These are phyloP conservation scores for Coffea eugenioides DNA, from an alignment of 257 asterid species.

Conservation along the genomic window DNA sequence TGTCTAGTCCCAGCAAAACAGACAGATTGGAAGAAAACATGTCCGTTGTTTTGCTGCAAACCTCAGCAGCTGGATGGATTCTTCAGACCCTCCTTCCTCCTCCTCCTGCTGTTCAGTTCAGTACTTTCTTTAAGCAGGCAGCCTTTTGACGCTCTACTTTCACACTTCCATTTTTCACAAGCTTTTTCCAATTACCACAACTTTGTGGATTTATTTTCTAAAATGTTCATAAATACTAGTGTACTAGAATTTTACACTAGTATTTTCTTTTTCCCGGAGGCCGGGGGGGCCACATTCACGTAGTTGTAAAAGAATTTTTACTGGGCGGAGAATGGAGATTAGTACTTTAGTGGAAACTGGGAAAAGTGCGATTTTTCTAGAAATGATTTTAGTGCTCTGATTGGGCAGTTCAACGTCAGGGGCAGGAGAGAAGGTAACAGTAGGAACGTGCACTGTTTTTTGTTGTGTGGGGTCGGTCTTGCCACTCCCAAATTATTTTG, in stretches of 20 bases:
- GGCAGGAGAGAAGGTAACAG: too few relatives aligned
- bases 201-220: not conserved
- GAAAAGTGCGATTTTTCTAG: conserved; percentile 8
- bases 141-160: not conserved
- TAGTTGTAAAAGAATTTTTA: too few relatives aligned
- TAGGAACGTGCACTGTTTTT: too few relatives aligned
- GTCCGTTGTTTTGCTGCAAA: not conserved
- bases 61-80: not conserved
- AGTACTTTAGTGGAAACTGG: not conserved
- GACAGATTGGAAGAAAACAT: not conserved
- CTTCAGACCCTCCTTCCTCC: not conserved
- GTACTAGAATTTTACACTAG: too few relatives aligned
- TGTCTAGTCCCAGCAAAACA: not conserved
- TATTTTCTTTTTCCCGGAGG: too few relatives aligned
- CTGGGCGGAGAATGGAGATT: too few relatives aligned
- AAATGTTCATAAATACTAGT: not conserved
- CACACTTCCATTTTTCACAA: not conserved
- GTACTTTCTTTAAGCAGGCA: not conserved
- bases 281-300: too few relatives aligned
- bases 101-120: not conserved
- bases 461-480: too few relatives aligned
- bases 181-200: not conserved
- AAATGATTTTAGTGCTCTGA: not conserved
- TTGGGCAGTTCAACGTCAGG: too few relatives aligned
- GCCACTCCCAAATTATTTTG: too few relatives aligned